Conservation (phyloP, 257 asterid species). For the Mentha longifolia region DNA sequence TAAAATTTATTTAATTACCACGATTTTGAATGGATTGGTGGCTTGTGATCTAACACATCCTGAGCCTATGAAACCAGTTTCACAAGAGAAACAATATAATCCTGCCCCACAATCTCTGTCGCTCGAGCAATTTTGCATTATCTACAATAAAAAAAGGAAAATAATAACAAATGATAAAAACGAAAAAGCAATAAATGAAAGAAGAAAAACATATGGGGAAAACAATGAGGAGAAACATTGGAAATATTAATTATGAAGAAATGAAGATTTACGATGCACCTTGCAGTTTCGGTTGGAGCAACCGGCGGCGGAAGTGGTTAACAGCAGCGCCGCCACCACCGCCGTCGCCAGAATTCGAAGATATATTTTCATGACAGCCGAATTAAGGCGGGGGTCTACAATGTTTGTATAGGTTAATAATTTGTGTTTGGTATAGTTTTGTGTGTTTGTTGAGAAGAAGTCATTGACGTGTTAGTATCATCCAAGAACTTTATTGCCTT, state of each 20-base stretch:
- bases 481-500: background rate
- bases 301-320: constrained; percentile 11
- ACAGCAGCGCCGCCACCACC: constrained; percentile 9
- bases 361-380: constrained; percentile 2
- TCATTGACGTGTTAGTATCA: background rate
- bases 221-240: background rate
- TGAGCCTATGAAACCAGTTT: constrained; percentile 45
- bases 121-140: constrained; percentile 47
- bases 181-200: background rate
- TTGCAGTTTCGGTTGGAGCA: constrained; percentile 34
- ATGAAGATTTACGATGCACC: constrained; percentile 15
- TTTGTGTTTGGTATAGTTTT: background rate
- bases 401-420: background rate
- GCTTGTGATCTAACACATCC: constrained; percentile 68
- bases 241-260: background rate
- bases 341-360: background rate
- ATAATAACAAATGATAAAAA: background rate
- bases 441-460: background rate
- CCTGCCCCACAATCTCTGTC: constrained; percentile 64
- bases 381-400: background rate
- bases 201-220: background rate
- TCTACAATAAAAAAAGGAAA: constrained; percentile 28
- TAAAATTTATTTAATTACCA: constrained; percentile 38
- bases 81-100: constrained; percentile 53
- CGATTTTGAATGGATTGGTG: constrained; percentile 51